Conservation (phyloP, 305 asterid species). For the Nicotiana rustica region DNA sequence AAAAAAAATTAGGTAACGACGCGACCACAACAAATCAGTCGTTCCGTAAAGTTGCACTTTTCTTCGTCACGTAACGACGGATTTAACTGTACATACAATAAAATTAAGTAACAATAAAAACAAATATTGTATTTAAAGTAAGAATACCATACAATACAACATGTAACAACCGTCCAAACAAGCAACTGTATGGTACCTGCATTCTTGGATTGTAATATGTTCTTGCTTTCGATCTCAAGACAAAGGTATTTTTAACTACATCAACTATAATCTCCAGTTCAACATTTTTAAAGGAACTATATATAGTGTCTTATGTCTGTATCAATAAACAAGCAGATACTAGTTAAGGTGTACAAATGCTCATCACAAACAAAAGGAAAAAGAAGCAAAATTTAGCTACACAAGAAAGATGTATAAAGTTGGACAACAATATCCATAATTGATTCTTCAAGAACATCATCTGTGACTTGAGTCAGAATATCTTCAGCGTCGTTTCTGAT, state of each 20-base stretch:
- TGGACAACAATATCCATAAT: constrained; percentile 41
- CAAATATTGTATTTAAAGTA: too few species aligned
- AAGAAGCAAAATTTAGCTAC: constrained; percentile 30
- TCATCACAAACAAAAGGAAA: constrained; percentile 15
- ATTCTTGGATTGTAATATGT: neutral
- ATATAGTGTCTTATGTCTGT: neutral
- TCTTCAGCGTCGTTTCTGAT: constrained; percentile 42
- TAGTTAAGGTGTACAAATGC: neutral
- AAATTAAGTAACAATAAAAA: too few species aligned
- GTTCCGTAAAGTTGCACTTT: too few species aligned
- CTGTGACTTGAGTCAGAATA: constrained; percentile 43
- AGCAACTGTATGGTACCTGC: neutral
- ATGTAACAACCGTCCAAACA: too few species aligned
- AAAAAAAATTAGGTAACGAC: too few species aligned
- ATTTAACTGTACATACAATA: too few species aligned
- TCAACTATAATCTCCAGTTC: neutral
- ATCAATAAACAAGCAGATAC: neutral
- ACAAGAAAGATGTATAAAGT: constrained; percentile 33
- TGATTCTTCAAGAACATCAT: constrained; percentile 50
- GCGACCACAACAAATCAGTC: too few species aligned
- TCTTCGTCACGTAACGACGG: too few species aligned
- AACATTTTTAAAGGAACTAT: neutral
- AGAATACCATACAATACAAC: too few species aligned
- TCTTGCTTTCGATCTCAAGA: neutral
- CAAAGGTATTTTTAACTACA: neutral